These are phyloP conservation scores for Populus hybrid DNA, from an alignment of 441 rosid genomes.

Conservation along the genomic window DNA sequence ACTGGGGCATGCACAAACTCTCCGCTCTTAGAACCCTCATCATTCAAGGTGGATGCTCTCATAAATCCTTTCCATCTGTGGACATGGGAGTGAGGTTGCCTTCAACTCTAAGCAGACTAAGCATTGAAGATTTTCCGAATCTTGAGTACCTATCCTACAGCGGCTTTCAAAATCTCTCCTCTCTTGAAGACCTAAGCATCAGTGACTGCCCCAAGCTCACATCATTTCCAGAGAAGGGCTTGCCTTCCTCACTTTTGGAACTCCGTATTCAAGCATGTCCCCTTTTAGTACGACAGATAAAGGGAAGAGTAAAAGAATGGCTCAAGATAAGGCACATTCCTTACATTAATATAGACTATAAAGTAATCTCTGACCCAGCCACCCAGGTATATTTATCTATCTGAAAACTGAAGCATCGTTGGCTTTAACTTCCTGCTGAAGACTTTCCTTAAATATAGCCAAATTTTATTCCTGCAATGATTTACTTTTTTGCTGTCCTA, in stretches of 20 bases:
- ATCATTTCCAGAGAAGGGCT: background rate
- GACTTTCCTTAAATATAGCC: too few relatives aligned
- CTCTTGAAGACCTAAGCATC: background rate
- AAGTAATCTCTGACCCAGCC: too few relatives aligned
- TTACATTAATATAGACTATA: background rate
- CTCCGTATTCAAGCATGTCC: background rate
- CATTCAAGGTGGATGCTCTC: background rate
- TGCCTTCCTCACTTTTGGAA: slow-evolving; percentile 2
- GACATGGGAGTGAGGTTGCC: too few relatives aligned
- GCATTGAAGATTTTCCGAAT: background rate
- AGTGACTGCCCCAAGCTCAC: background rate
- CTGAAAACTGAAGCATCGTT: too few relatives aligned
- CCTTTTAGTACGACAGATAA: background rate
- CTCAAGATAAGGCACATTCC: background rate
- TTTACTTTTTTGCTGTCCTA: too few relatives aligned
- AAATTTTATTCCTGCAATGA: too few relatives aligned
- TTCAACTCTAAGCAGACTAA: too few relatives aligned
- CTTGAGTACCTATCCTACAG: background rate
- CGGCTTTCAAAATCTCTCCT: background rate
- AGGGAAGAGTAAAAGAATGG: background rate
- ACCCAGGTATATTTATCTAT: too few relatives aligned
- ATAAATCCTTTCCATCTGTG: background rate
- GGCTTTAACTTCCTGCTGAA: too few relatives aligned
- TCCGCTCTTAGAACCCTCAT: background rate
- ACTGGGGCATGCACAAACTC: slow-evolving; percentile 12